phyloP scores from a whole-genome alignment of 208 protist genomes.

The Leishmania mexicana region DNA sequence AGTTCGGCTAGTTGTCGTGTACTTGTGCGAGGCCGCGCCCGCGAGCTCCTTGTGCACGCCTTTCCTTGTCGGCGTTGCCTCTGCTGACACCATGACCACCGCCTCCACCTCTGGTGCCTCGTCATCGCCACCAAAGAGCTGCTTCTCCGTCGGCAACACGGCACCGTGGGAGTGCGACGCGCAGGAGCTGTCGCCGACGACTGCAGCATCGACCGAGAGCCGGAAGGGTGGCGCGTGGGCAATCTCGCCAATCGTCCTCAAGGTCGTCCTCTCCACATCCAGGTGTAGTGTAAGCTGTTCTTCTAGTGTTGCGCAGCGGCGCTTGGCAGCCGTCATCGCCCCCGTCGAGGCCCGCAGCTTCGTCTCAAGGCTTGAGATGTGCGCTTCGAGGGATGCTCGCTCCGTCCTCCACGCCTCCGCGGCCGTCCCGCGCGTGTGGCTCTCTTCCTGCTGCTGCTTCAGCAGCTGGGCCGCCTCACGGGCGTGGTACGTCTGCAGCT shows the following conservation, averaged over 20 bases:
- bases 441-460: slow-evolving; percentile 14
- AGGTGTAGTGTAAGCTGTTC: slow-evolving; percentile 8
- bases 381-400: slow-evolving; percentile 9
- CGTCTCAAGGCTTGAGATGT: not conserved
- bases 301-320: slow-evolving; percentile 13
- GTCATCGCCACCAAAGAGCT: slow-evolving; percentile 10
- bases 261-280: slow-evolving; percentile 14
- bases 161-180: not conserved
- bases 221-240: slow-evolving; percentile 6
- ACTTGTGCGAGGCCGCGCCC: not conserved
- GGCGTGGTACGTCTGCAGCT: slow-evolving; percentile 17
- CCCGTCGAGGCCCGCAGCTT: not conserved
- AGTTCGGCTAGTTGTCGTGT: not conserved
- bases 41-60: not conserved
- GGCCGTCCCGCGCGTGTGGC: slow-evolving; percentile 11
- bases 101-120: slow-evolving; percentile 28
- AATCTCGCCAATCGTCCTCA: slow-evolving; percentile 9
- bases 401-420: slow-evolving; percentile 23
- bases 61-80: not conserved
- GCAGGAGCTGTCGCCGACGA: not conserved
- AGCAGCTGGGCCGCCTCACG: slow-evolving; percentile 21
- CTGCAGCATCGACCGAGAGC: not conserved
- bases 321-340: not conserved
- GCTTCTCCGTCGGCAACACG: slow-evolving; percentile 23
- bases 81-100: slow-evolving; percentile 5